Evolutionary conservation across 306 rosid species (phyloP).

Genomic region (Rosa lucieae): DNA sequence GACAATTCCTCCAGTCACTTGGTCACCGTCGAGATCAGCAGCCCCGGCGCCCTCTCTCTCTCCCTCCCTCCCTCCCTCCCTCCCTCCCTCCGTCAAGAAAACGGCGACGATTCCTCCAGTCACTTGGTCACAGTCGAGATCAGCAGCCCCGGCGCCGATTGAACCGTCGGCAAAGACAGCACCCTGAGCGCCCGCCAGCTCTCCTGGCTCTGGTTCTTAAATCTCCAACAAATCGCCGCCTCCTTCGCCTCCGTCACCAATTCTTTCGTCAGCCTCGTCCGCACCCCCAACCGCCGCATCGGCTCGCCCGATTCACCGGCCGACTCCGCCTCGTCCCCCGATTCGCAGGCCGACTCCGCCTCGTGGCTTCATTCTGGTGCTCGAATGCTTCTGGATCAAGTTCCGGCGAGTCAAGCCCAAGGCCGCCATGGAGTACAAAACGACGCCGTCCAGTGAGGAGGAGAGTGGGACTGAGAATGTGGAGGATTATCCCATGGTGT

Average conservation of each 20-base stretch:
- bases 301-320: constrained; percentile 44
- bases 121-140: constrained; percentile 54
- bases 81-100: no score
- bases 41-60: no score
- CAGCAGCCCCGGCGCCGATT: constrained; percentile 35
- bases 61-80: no score
- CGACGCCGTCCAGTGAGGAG: constrained; percentile 27
- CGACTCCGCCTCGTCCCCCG: constrained; percentile 70
- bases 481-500: constrained; percentile 85
- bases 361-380: constrained; percentile 67
- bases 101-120: no score
- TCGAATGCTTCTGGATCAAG: constrained; percentile 95
- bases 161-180: constrained; percentile 58
- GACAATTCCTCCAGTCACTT: no score
- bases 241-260: constrained; percentile 44
- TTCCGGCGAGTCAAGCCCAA: constrained; percentile 67
- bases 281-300: constrained; percentile 72
- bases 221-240: constrained; percentile 67
- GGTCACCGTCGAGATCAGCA: no score
- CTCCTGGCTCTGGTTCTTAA: constrained; percentile 64
- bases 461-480: constrained; percentile 31
- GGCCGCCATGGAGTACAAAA: constrained; percentile 51
- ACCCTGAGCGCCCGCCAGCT: constrained; percentile 79
- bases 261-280: constrained; percentile 43
- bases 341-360: no score